These are phyloP conservation scores for Wickerhamiella allomyrinae DNA, from an alignment of 805 yeast genomes.

Conservation along the genomic window DNA sequence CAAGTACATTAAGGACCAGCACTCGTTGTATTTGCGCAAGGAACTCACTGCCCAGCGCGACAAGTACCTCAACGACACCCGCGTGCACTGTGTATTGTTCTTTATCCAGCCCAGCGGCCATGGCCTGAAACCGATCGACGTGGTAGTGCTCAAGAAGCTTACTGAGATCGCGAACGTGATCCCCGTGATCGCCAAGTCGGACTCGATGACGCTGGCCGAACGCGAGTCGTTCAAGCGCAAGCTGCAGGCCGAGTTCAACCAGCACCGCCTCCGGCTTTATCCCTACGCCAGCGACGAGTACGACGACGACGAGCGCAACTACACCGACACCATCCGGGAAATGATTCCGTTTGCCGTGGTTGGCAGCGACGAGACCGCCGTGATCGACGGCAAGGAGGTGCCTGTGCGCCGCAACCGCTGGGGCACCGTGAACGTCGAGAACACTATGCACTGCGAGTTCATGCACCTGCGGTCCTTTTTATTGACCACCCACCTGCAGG, in stretches of 20 bases:
- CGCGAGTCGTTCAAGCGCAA: constrained; percentile 62
- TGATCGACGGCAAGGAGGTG: constrained; percentile 61
- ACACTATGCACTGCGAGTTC: constrained; percentile 90
- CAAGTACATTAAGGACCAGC: constrained; percentile 90
- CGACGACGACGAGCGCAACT: constrained; percentile 25
- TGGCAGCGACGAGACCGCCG: constrained; percentile 71
- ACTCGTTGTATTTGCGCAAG: constrained; percentile 76
- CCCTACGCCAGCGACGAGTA: constrained; percentile 51
- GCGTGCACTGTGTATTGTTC: constrained; percentile 87
- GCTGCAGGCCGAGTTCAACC: constrained; percentile 58
- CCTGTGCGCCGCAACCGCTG: constrained; percentile 88
- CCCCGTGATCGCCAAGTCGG: constrained; percentile 91
- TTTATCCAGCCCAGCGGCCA: constrained; percentile 80
- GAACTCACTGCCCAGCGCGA: constrained; percentile 94
- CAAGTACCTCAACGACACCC: constrained; percentile 62
- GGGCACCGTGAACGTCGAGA: constrained; percentile 90
- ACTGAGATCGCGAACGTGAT: constrained; percentile 86
- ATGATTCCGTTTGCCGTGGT: constrained; percentile 82
- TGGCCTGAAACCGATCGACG: constrained; percentile 73
- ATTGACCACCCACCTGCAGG: constrained; percentile 90
- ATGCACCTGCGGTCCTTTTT: constrained; percentile 85
- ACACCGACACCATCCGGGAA: constrained; percentile 22
- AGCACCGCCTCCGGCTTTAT: constrained; percentile 61
- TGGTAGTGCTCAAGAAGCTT: constrained; percentile 67
- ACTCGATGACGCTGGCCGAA: constrained; percentile 75